phyloP scores from a whole-genome alignment of 2,329 filamentous ascomycete species.

The Fusarium concolor region DNA sequence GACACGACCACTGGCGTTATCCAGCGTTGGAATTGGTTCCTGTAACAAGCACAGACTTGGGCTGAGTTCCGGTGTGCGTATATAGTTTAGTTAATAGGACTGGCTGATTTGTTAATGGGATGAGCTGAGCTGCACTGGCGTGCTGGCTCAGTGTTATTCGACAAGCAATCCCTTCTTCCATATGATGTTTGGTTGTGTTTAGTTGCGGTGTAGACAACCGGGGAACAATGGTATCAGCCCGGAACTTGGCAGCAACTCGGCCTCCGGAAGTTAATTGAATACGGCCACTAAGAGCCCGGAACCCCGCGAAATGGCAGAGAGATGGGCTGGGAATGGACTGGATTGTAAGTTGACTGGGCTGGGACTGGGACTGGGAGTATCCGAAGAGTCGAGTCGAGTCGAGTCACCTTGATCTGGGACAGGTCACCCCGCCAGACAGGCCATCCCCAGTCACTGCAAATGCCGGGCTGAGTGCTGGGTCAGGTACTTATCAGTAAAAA shows the following conservation, averaged over 20 bases:
- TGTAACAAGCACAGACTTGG: constrained; percentile 34
- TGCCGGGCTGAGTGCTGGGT: constrained; percentile 11
- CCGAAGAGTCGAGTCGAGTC: neutral
- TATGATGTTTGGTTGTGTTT: constrained; percentile 7
- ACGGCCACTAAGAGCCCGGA: constrained; percentile 35
- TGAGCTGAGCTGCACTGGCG: neutral
- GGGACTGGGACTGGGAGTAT: constrained; percentile 8
- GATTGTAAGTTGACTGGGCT: neutral
- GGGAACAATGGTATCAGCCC: constrained; percentile 21
- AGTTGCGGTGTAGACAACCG: constrained; percentile 36
- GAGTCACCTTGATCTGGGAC: neutral
- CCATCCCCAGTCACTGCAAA: constrained; percentile 17
- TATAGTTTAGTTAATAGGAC: constrained; percentile 12
- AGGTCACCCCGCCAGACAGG: constrained; percentile 27
- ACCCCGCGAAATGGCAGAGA: constrained; percentile 36
- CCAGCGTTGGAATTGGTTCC: constrained; percentile 41
- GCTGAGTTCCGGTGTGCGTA: constrained; percentile 15
- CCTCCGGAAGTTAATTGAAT: constrained; percentile 24
- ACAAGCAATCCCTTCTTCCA: constrained; percentile 24
- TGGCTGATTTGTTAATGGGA: constrained; percentile 13
- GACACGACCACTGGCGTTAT: constrained; percentile 22
- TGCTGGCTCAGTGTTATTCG: neutral
- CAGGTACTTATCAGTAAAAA: constrained; percentile 37
- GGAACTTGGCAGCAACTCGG: constrained; percentile 30
- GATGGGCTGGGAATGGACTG: constrained; percentile 30